Evolutionary conservation across 441 rosid genomes (phyloP), one percentile per base, ranked within the genome.

Genomic region (Gossypium trilobum): DNA sequence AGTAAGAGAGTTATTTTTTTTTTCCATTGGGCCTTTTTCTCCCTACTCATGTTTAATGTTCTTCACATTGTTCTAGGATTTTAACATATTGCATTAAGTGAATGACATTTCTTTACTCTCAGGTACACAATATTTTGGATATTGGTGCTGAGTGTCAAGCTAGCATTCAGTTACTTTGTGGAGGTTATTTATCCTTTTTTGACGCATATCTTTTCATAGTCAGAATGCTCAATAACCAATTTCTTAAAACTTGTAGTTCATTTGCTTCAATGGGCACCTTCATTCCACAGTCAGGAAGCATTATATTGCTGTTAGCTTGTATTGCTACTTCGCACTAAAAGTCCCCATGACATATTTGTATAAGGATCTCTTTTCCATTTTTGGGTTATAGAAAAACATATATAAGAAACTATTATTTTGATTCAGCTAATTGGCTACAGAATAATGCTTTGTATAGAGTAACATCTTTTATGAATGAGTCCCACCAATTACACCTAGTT

Each of bases 111-210:
- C 68, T 74, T 39, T 82, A 39, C 78, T 58, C 20, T 56, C 83
- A 95, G 99, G 90, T 95, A 95, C 82, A 89, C 99, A 22, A 59
- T 90, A 70, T 95, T 95, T 71, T 95, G 99, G 99, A 84, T 91
- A 87, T 62, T 86, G 89, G 78, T 95, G 70, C 84, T 95, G 63
- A 85, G 89, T 71, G 76, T 95, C 93, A 95, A 95, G 89, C 88
- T 95, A 61, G 94, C 96, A 36, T 93, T 95, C 85, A 93, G 99
- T 88, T 95, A 89, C 83, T 95, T 90, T 78, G 87, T 95, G 77
- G 98, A 95, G 99, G 97, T 93, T 71, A 79, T 42, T 75, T 52
- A 61, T 51, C 8, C 11, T 7, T 19, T 57, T 20, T 42, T 42
- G 48, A 42, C 59, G 50, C 69, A 61, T 73, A 59, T 50, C 16